Base-by-base conservation (phyloP, 2,329 filamentous ascomycete species). In the Drechmeria coniospora region DNA sequence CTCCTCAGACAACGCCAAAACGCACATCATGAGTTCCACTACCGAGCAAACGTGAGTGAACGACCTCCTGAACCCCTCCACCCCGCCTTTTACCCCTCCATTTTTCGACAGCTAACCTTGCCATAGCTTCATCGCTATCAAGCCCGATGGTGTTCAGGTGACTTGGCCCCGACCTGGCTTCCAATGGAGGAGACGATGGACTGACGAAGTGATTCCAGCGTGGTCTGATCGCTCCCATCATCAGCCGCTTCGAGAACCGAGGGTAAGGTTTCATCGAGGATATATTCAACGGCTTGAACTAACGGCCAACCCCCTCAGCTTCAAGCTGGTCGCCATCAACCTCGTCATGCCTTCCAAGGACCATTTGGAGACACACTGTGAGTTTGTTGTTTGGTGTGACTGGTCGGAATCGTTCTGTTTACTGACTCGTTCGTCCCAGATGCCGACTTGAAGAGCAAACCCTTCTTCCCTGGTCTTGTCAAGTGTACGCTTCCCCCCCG, bases 141-240 rank as follows among this genome's bases (percentile, higher is more conserved):
- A 98, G 84, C 90, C 87, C 50, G 90, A 95, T 67, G 90, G 90
- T 61, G 90, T 95, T 66, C 90, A 94, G 78, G 84, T 92, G 77
- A 46, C 64, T 35, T 21, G 24, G 27, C 16, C 32, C 27, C 7
- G 11, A 18, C 17, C 24, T 3, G 10, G 20, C 10, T 11, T 8
- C 15, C n/a, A 23, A 14, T 16, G 21, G 3, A 11, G 12, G 22
- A 9, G 4, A 5, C 6, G 16, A 22, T 19, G 6, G 18, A 37
- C 44, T 49, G 32, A 49, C 41, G 36, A 8, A 19, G 3, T 28
- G 13, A 22, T 15, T 27, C 35, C 54, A 94, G 86, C 87, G 90
- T 67, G 90, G 90, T 67, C 82, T 98, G 54, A 65, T 98, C 61
- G 90, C 87, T 57, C 79, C 83, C 66, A 98, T 98, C 75, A 80